A percentile compares a stretch with the other conserved stretches of the same genome.
phyloP scores from a whole-genome alignment of 2,329 filamentous ascomycete species.

The Fusarium fujikuroi region DNA sequence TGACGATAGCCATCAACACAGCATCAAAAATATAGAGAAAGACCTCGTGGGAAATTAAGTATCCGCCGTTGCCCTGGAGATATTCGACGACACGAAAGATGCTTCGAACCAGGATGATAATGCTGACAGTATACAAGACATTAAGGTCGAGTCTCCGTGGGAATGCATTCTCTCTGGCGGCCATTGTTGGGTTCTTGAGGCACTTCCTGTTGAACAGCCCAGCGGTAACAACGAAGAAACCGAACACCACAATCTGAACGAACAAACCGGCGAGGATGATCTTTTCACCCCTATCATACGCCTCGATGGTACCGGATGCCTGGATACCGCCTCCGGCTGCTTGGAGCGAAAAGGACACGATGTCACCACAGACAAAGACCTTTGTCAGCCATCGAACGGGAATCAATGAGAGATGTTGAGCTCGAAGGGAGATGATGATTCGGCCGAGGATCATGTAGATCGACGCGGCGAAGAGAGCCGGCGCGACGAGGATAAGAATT shows the following conservation, averaged over 20 bases:
- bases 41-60: constrained; percentile 44
- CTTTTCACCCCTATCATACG: constrained; percentile 49
- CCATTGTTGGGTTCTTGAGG: neutral
- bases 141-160: constrained; percentile 46
- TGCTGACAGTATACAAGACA: constrained; percentile 28
- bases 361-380: neutral
- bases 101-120: constrained; percentile 52
- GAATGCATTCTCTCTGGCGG: fast-evolving
- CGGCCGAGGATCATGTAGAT: neutral
- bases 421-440: neutral
- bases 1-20: constrained; percentile 39
- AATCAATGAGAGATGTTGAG: neutral
- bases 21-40: constrained; percentile 51
- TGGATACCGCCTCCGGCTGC: neutral
- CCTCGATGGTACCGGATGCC: fast-evolving
- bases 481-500: neutral
- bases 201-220: neutral
- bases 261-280: constrained; percentile 62
- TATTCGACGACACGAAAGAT: constrained; percentile 56
- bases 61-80: constrained; percentile 44
- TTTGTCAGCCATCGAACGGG: neutral
- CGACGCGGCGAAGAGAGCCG: neutral
- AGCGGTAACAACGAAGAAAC: constrained; percentile 58
- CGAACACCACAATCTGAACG: constrained; percentile 64
- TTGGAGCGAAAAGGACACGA: neutral